phyloP scores from a whole-genome alignment of 2,329 filamentous ascomycete genomes.

The Thielaviopsis populi region DNA sequence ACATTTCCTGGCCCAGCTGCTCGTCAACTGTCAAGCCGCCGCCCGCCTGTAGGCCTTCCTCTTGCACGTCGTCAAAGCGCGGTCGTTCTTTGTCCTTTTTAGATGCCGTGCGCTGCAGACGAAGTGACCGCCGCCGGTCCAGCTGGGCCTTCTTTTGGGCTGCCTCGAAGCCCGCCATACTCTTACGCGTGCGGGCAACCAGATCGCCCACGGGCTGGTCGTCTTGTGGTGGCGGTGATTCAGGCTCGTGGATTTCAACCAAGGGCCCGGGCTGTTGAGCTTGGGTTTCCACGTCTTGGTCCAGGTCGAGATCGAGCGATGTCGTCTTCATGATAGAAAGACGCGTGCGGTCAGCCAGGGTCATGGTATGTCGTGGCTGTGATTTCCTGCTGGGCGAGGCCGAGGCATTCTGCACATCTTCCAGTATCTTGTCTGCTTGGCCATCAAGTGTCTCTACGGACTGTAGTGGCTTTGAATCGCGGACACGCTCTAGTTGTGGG shows the following conservation, averaged over 20 bases:
- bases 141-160: constrained; percentile 45
- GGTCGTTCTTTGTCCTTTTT: constrained; percentile 27
- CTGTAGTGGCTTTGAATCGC: not conserved
- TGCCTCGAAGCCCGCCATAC: constrained; percentile 48
- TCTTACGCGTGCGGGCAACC: constrained; percentile 41
- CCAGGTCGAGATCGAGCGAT: constrained; percentile 18
- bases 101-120: constrained; percentile 6
- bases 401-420: constrained; percentile 38
- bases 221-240: constrained; percentile 11
- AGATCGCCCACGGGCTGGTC: constrained; percentile 33
- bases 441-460: constrained; percentile 32
- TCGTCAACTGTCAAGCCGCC: constrained; percentile 20
- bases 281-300: constrained; percentile 23
- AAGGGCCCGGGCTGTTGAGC: constrained; percentile 19
- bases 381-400: constrained; percentile 39
- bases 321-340: constrained; percentile 59
- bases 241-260: constrained; percentile 16
- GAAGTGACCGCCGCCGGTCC: constrained; percentile 36
- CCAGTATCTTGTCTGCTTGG: constrained; percentile 42
- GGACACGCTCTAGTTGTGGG: not conserved
- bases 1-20: constrained; percentile 24
- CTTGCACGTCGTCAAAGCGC: constrained; percentile 26
- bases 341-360: constrained; percentile 64
- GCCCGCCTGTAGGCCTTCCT: constrained; percentile 24
- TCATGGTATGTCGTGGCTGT: constrained; percentile 40